Evolutionary conservation across 2,329 filamentous ascomycete genomes (phyloP).

Genomic region (Curvularia lunata): DNA sequence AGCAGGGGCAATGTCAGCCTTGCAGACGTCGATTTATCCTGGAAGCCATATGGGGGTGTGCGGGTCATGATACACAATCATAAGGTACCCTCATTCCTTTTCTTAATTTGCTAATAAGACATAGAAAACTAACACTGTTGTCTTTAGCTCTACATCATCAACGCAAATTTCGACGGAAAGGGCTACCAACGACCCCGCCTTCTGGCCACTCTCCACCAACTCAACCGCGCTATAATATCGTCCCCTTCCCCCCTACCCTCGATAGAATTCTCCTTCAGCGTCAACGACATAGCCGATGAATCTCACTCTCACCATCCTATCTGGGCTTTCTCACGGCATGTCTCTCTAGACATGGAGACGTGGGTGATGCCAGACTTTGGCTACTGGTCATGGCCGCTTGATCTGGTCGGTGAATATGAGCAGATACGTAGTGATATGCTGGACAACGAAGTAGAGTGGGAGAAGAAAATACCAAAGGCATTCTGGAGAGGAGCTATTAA

Average conservation of each 20-base stretch:
- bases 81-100: constrained; percentile 21
- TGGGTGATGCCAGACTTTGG: constrained; percentile 37
- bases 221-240: constrained; percentile 49
- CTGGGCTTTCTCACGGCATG: constrained; percentile 25
- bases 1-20: constrained; percentile 19
- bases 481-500: constrained; percentile 45
- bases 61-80: constrained; percentile 41
- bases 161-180: constrained; percentile 26
- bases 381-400: constrained; percentile 31
- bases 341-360: constrained; percentile 17
- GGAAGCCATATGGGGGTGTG: constrained; percentile 26
- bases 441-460: constrained; percentile 20
- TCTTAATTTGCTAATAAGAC: not conserved
- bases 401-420: constrained; percentile 22
- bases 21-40: constrained; percentile 30
- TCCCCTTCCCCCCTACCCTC: constrained; percentile 58
- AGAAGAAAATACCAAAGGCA: constrained; percentile 22
- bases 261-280: constrained; percentile 60
- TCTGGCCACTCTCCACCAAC: constrained; percentile 59
- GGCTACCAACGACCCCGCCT: constrained; percentile 36
- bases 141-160: constrained; percentile 44
- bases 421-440: constrained; percentile 21
- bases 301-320: constrained; percentile 18
- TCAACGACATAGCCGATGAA: constrained; percentile 37
- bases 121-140: not conserved